Evolutionary conservation across 352 stramenopile species (phyloP).

Genomic region (Pythium vanterpoolii): DNA sequence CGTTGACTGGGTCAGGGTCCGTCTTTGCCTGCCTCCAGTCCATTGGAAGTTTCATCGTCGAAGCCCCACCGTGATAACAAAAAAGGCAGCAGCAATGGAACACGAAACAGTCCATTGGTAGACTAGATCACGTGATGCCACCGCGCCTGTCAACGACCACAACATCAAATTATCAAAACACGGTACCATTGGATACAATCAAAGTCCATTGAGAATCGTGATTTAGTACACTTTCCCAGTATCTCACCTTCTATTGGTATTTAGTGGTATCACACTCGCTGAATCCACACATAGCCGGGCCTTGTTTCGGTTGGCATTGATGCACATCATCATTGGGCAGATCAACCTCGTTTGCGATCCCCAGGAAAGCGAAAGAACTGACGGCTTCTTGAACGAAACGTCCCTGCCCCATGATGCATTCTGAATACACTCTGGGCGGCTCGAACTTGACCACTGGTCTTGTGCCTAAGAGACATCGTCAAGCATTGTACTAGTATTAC

Average conservation of each 20-base stretch:
- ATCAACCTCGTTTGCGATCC: too few relatives aligned
- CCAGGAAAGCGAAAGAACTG: background rate
- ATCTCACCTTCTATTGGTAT: background rate
- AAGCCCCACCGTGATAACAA: conserved; percentile 3
- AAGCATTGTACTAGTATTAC: background rate
- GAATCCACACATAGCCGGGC: conserved; percentile 1
- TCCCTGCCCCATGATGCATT: background rate
- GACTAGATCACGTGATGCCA: conserved; percentile 4
- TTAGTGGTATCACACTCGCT: conserved; percentile 9
- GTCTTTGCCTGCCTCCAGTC: background rate
- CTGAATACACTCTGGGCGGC: background rate
- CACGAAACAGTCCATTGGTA: background rate
- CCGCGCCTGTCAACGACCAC: background rate
- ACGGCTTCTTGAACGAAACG: background rate
- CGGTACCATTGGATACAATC: background rate
- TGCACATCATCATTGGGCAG: background rate
- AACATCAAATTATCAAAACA: background rate
- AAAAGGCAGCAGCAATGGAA: background rate
- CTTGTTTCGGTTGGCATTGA: background rate
- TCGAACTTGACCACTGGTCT: background rate
- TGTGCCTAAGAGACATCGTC: background rate
- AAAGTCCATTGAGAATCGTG: too few relatives aligned
- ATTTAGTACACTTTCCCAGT: background rate
- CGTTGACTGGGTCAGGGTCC: background rate
- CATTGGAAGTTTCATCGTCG: background rate